phyloP scores from a whole-genome alignment of 352 stramenopile genomes.

The Phytophthora ohioensis region DNA sequence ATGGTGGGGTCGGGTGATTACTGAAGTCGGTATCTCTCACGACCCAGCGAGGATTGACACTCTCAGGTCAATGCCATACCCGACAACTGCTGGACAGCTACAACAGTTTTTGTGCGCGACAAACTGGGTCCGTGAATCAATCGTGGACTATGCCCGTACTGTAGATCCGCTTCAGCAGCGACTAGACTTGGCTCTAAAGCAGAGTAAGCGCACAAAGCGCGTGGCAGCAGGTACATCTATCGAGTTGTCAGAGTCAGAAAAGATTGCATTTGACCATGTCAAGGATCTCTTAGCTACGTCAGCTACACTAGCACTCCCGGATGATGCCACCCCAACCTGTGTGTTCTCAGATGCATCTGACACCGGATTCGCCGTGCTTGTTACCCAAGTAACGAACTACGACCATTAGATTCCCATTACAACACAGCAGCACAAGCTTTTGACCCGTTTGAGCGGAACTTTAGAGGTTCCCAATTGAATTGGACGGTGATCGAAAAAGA shows the following conservation, averaged over 20 bases:
- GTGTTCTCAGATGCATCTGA: constrained; percentile 15
- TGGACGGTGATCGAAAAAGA: no score
- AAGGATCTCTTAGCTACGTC: constrained; percentile 6
- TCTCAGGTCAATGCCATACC: constrained; percentile 2
- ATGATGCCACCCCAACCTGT: constrained; percentile 7
- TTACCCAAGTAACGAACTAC: constrained; percentile 3
- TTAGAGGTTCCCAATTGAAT: background rate
- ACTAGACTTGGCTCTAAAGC: background rate
- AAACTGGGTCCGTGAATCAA: constrained; percentile 13
- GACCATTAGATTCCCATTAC: background rate
- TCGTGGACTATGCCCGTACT: constrained; percentile 2
- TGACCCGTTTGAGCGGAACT: background rate
- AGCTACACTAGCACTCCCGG: background rate
- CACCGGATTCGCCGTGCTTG: constrained; percentile 1
- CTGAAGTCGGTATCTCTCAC: background rate
- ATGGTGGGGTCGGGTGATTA: constrained; percentile 7
- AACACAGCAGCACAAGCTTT: background rate
- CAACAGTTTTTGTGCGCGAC: constrained; percentile 2
- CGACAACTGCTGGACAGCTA: background rate
- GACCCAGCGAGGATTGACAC: constrained; percentile 6
- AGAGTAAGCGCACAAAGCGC: constrained; percentile 5
- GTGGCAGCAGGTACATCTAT: background rate
- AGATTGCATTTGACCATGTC: background rate
- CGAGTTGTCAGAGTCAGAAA: background rate
- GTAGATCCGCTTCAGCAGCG: background rate